Evolutionary conservation across 2,329 filamentous ascomycete species (phyloP), one percentile per base, ranked within the genome.

Genomic region (Sporothrix pseudoabietina): DNA sequence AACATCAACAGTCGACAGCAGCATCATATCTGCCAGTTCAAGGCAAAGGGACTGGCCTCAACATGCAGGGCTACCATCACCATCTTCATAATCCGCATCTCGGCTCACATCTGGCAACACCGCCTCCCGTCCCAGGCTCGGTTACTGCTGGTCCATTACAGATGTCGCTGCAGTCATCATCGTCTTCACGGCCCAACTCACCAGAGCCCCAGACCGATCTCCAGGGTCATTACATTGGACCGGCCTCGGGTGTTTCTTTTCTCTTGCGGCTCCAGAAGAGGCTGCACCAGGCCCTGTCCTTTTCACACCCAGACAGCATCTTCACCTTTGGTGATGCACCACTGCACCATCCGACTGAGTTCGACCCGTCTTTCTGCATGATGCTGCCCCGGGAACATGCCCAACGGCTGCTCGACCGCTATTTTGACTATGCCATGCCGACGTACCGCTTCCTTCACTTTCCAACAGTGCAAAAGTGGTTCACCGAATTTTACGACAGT

Each of bases 241-340:
- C 84, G 4, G 81, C 84, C 0, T 85, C 83, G 1, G 84, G 83
- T 0, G 83, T 83, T 0, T 85, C 83, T 0, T 87, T 87, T 73
- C 79, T 87, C 10, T 81, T 85, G 0, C 80, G 86, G 9, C 83
- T 86, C 1, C 85, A 86, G 77, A 84, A 84, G 74, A 80, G 83
- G 6, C 81, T 87, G 14, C 84, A 83, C 74, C 80, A 84, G 66
- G 81, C 81, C 41, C 75, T 80, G 4, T 76, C 78, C 71, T 79
- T 78, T 69, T 81, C 82, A 5, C 81, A 81, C 19, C 61, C 35
- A 16, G 61, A 32, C 79, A 82, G 49, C 70, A 85, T 86, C 32
- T 86, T 86, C 76, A 83, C 83, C 0, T 85, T 84, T 75, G 85
- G 84, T 10, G 86, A 87, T 76, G 80, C 84, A 4, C 70, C 70